Conservation (phyloP, 177 flowering plant genomes). For the Telopea speciosissima region DNA sequence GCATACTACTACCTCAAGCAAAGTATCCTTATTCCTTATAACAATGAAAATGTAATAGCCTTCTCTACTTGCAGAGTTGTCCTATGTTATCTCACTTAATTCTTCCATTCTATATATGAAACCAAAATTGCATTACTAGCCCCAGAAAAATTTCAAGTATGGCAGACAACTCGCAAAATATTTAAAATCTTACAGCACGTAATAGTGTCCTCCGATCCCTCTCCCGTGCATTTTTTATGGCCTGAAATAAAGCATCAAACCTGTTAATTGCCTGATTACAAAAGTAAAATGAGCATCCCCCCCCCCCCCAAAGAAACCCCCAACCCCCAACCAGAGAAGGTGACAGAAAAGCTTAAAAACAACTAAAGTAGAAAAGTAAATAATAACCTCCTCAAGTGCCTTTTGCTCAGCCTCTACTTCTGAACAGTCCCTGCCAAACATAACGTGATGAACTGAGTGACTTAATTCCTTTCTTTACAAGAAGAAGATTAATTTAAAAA, state of each 20-base stretch:
- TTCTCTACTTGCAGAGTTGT: too few relatives aligned
- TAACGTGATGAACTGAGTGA: neutral
- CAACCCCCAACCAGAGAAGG: neutral
- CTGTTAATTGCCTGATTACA: neutral
- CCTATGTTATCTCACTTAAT: too few relatives aligned
- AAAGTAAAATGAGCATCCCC: neutral
- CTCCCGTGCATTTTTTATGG: slow-evolving; percentile 87
- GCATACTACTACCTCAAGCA: neutral
- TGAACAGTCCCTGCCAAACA: slow-evolving; percentile 38
- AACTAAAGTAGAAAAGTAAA: neutral
- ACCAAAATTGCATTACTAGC: too few relatives aligned
- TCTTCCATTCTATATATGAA: too few relatives aligned
- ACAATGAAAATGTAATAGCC: too few relatives aligned
- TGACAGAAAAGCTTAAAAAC: neutral
- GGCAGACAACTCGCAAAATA: neutral
- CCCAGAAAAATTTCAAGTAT: too few relatives aligned
- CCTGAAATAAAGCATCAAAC: slow-evolving; percentile 35
- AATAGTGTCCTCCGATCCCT: slow-evolving; percentile 76
- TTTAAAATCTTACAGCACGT: slow-evolving; percentile 56
- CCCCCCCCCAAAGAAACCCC: too few relatives aligned
- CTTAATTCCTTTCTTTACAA: neutral
- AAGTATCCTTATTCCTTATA: neutral
- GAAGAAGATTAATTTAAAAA: neutral
- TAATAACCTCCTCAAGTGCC: slow-evolving; percentile 62
- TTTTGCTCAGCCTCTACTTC: slow-evolving; percentile 90